Percentiles rank a stretch among this genome's conserved stretches.
Conservation (phyloP, 192 early-diverging fungal genomes). For the Linnemannia exigua region DNA sequence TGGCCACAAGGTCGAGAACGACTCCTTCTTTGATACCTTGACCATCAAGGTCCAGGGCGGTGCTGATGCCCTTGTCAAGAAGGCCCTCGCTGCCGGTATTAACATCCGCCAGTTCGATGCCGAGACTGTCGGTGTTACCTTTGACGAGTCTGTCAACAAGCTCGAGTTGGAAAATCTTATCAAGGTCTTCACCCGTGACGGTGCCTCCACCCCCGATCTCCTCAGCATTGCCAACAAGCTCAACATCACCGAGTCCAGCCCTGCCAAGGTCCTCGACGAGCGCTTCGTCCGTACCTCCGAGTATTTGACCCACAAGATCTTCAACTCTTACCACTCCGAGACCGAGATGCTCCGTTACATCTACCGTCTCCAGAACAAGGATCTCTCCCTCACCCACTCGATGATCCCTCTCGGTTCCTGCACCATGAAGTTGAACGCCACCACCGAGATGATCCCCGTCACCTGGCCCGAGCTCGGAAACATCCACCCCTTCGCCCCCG, state of each 20-base stretch:
- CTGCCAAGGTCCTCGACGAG: constrained; percentile 68
- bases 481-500: constrained; percentile 97
- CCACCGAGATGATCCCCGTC: constrained; percentile 99
- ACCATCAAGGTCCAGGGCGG: constrained; percentile 80
- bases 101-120: constrained; percentile 90
- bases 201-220: constrained; percentile 61
- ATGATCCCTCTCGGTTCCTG: constrained; percentile 99
- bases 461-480: constrained; percentile 97
- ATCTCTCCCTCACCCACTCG: constrained; percentile 97
- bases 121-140: constrained; percentile 84
- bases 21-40: constrained; percentile 96
- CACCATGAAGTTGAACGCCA: constrained; percentile 99
- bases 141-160: constrained; percentile 94
- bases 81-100: constrained; percentile 82
- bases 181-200: constrained; percentile 80
- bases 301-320: constrained; percentile 92
- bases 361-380: constrained; percentile 94
- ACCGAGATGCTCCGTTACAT: constrained; percentile 99
- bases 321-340: constrained; percentile 97
- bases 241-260: constrained; percentile 62
- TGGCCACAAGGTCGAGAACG: constrained; percentile 88
- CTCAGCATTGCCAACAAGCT: constrained; percentile 64
- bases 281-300: constrained; percentile 80
- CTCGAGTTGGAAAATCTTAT: constrained; percentile 87
- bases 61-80: constrained; percentile 75